phyloP scores from a whole-genome alignment of 1,284 basidiomycete genomes.

The Polyporus tsugae region DNA sequence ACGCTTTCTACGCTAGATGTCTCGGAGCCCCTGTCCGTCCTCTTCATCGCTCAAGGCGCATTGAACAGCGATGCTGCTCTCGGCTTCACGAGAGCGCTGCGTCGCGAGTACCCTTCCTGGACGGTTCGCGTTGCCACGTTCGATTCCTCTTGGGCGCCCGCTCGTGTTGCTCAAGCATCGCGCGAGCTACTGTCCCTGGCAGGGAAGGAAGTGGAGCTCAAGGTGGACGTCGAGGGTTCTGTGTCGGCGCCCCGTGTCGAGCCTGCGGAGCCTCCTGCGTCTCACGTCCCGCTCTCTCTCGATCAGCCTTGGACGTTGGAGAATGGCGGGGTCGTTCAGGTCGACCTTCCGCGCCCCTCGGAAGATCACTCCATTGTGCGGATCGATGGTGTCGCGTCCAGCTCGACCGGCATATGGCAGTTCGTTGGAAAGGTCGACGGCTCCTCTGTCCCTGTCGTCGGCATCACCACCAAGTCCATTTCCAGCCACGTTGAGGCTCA shows the following conservation, averaged over 20 bases:
- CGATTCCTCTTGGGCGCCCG: slow-evolving; percentile 7
- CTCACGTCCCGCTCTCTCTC: slow-evolving; percentile 3
- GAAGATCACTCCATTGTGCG: slow-evolving; percentile 22
- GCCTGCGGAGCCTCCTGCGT: background rate
- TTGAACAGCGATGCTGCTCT: slow-evolving; percentile 17
- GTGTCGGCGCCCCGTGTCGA: slow-evolving; percentile 16
- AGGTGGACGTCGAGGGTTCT: slow-evolving; percentile 20
- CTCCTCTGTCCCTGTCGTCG: slow-evolving; percentile 13
- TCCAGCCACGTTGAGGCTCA: slow-evolving; percentile 18
- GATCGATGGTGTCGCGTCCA: slow-evolving; percentile 11
- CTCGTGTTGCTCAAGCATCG: background rate
- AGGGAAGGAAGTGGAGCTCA: slow-evolving; percentile 22
- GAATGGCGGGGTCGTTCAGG: slow-evolving; percentile 11
- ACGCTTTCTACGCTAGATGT: slow-evolving; percentile 11
- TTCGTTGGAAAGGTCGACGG: slow-evolving; percentile 14
- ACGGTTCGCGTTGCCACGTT: slow-evolving; percentile 21
- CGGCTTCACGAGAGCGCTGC: slow-evolving; percentile 22
- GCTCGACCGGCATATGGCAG: slow-evolving; percentile 1
- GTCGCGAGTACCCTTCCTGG: slow-evolving; percentile 26
- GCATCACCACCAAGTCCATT: slow-evolving; percentile 16
- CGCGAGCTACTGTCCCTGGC: slow-evolving; percentile 3
- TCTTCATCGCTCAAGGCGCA: slow-evolving; percentile 15
- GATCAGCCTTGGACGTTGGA: slow-evolving; percentile 18
- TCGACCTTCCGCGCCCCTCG: slow-evolving; percentile 1
- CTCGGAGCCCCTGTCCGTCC: slow-evolving; percentile 1